These are phyloP conservation scores for Arxiozyma slooffiae DNA, from an alignment of 1,139 yeast species.

Conservation along the genomic window DNA sequence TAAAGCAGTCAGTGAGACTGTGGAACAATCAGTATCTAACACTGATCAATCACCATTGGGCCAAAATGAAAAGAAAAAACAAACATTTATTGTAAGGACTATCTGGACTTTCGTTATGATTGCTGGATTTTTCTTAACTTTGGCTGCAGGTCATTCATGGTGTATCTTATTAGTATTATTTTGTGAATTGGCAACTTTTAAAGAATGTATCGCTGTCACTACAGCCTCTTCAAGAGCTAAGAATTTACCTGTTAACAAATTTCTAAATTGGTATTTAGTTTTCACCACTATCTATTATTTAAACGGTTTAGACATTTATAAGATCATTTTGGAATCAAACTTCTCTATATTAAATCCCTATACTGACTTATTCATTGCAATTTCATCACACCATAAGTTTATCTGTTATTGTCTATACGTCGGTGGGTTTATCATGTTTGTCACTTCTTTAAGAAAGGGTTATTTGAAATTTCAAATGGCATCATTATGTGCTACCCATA, in stretches of 20 bases:
- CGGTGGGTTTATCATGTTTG: constrained; percentile 83
- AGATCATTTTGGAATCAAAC: constrained; percentile 38
- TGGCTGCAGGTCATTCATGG: constrained; percentile 84
- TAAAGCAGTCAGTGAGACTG: not conserved
- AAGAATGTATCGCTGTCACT: constrained; percentile 83
- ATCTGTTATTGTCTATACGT: constrained; percentile 77
- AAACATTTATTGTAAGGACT: constrained; percentile 68
- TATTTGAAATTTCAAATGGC: constrained; percentile 87
- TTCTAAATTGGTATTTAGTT: constrained; percentile 83
- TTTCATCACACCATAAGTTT: constrained; percentile 65
- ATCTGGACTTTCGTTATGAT: constrained; percentile 94
- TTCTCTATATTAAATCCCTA: constrained; percentile 31
- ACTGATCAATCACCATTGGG: not conserved
- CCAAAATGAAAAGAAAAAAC: constrained; percentile 21
- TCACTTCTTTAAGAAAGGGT: constrained; percentile 80
- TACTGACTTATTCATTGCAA: not conserved
- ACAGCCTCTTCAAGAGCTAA: constrained; percentile 76
- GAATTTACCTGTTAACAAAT: constrained; percentile 69
- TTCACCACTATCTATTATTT: constrained; percentile 77
- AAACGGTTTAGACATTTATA: constrained; percentile 76
- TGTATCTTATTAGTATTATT: constrained; percentile 61
- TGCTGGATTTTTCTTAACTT: constrained; percentile 52
- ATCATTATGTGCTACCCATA: constrained; percentile 87
- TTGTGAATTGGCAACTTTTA: constrained; percentile 75
- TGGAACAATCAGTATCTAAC: not conserved